Evolutionary conservation across 1,284 basidiomycete genomes (phyloP).

Genomic region (Cutaneotrichosporon sp.): DNA sequence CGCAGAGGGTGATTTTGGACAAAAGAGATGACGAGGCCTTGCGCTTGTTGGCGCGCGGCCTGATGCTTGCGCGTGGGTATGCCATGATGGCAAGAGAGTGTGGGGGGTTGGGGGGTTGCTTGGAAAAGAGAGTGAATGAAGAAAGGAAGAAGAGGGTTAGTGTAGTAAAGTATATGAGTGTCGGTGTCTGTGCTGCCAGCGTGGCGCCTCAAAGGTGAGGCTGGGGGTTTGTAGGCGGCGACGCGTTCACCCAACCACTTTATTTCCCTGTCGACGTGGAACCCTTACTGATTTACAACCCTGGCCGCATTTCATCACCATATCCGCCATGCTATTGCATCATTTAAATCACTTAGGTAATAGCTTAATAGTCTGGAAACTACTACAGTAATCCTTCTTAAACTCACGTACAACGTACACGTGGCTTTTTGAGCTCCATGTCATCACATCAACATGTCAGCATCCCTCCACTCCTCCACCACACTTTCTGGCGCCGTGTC

Average conservation of each 20-base stretch:
- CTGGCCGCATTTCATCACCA: too few species aligned
- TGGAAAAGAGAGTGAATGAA: conserved; percentile 8
- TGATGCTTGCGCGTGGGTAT: conserved; percentile 23
- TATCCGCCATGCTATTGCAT: too few species aligned
- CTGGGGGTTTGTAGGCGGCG: background rate
- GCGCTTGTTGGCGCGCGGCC: conserved; percentile 19
- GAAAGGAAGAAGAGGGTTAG: background rate
- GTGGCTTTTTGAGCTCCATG: background rate
- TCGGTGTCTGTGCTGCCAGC: conserved; percentile 8
- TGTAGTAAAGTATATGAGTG: conserved; percentile 2
- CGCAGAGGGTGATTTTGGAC: conserved; percentile 48
- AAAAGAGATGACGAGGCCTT: conserved; percentile 28
- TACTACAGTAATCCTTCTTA: too few species aligned
- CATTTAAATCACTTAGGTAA: too few species aligned
- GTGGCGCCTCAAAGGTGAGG: background rate
- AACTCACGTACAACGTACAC: background rate
- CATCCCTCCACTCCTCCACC: background rate
- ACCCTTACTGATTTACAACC: background rate
- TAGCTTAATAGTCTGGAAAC: too few species aligned
- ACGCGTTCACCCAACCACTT: background rate
- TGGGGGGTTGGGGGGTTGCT: background rate
- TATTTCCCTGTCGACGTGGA: conserved; percentile 7
- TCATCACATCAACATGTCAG: background rate
- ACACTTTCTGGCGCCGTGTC: background rate
- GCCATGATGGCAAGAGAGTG: conserved; percentile 18